Evolutionary conservation across 495 filamentous ascomycete species (phyloP).

Genomic region (Penicillium dipodomyicola): DNA sequence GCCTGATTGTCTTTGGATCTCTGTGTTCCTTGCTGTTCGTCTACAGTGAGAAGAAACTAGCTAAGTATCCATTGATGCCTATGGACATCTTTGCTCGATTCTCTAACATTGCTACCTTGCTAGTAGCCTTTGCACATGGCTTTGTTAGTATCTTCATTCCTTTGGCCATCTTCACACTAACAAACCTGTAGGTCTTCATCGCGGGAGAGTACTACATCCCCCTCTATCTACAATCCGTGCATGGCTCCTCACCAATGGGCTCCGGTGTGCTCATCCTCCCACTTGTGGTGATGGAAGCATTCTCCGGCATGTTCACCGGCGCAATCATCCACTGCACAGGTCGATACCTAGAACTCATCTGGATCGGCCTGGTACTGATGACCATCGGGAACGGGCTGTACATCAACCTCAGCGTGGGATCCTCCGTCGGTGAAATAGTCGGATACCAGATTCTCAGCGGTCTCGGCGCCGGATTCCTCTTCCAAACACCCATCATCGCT

Average conservation of each 20-base stretch:
- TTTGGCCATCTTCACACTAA: neutral
- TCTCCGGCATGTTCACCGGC: conserved; percentile 49
- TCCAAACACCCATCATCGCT: conserved; percentile 69
- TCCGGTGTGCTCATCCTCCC: conserved; percentile 55
- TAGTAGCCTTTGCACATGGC: conserved; percentile 52
- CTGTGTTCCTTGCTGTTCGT: conserved; percentile 62
- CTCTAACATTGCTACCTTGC: conserved; percentile 59
- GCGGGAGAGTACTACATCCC: conserved; percentile 58
- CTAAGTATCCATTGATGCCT: conserved; percentile 76
- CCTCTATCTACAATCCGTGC: conserved; percentile 56
- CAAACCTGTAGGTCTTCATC: conserved; percentile 42
- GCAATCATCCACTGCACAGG: conserved; percentile 59
- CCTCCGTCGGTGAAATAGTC: conserved; percentile 44
- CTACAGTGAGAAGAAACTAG: conserved; percentile 66
- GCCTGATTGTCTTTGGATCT: conserved; percentile 71
- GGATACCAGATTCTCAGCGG: conserved; percentile 64
- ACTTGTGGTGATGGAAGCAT: conserved; percentile 49
- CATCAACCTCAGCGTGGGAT: conserved; percentile 42
- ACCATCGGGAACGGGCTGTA: conserved; percentile 54
- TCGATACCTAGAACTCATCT: conserved; percentile 57
- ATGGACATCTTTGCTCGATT: conserved; percentile 58
- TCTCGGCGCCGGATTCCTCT: conserved; percentile 46
- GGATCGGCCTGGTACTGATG: conserved; percentile 45
- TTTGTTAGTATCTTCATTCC: conserved; percentile 38
- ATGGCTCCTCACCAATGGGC: conserved; percentile 47